Evolutionary conservation across 176 grass and related monocot species (phyloP).

Genomic region (Oryza meyeriana): DNA sequence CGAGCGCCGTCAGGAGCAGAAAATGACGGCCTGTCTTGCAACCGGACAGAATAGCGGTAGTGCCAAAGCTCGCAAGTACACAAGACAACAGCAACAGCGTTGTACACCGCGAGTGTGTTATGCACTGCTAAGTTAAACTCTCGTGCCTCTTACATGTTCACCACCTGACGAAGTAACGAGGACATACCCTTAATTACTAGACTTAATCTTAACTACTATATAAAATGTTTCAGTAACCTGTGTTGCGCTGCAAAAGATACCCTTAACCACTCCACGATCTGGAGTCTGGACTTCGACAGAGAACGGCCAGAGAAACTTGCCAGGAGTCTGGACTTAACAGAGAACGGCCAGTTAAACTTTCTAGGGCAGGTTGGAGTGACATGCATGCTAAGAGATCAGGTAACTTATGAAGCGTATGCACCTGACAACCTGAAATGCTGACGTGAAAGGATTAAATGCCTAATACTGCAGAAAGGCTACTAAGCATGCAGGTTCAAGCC

Average conservation of each 20-base stretch:
- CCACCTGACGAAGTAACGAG: neutral
- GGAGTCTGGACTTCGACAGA: too few species aligned
- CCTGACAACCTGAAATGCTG: neutral
- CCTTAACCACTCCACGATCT: too few species aligned
- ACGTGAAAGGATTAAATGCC: neutral
- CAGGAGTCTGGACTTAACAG: neutral
- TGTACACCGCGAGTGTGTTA: neutral
- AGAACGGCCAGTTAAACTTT: neutral
- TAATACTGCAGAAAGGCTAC: neutral
- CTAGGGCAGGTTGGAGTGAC: neutral
- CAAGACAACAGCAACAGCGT: neutral
- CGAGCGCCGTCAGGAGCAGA: slow-evolving; percentile 66
- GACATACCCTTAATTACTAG: neutral
- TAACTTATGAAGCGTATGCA: too few species aligned
- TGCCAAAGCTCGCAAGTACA: neutral
- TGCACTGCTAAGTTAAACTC: neutral
- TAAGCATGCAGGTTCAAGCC: neutral
- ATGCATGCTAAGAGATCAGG: neutral
- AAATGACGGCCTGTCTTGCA: slow-evolving; percentile 15
- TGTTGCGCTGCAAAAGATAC: neutral
- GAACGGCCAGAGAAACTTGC: neutral
- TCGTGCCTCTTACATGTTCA: neutral
- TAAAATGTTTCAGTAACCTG: neutral
- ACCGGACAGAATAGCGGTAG: neutral
- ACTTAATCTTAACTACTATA: too few species aligned